Evolutionary conservation across 2,329 filamentous ascomycete genomes (phyloP).

Genomic region (Periconia sp.): DNA sequence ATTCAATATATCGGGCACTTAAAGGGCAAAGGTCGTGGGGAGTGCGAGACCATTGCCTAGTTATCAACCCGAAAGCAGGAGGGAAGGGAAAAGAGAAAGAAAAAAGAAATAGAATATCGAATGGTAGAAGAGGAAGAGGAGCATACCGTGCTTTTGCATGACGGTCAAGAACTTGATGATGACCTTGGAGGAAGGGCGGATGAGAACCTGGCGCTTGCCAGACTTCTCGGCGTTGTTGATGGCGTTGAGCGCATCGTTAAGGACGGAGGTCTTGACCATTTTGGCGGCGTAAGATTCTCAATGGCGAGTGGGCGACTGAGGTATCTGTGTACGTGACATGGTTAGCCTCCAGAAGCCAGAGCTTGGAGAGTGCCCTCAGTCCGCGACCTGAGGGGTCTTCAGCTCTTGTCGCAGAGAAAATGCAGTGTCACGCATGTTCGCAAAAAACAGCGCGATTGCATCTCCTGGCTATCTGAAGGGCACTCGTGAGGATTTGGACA

Average conservation of each 20-base stretch:
- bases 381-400: conserved; percentile 64
- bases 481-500: conserved; percentile 42
- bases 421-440: conserved; percentile 47
- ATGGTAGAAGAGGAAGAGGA: conserved; percentile 30
- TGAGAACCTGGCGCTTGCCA: conserved; percentile 98
- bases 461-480: conserved; percentile 55
- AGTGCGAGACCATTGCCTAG: conserved; percentile 91
- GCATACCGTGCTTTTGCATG: conserved; percentile 99
- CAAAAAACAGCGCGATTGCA: conserved; percentile 44
- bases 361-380: conserved; percentile 68
- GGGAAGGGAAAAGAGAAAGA: conserved; percentile 27
- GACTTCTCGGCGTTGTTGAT: conserved; percentile 99
- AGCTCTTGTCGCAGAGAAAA: conserved; percentile 59
- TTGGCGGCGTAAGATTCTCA: conserved; percentile 84
- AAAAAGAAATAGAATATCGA: conserved; percentile 17
- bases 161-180: conserved; percentile 99
- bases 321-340: conserved; percentile 54
- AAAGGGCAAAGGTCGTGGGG: conserved; percentile 96
- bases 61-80: conserved; percentile 90
- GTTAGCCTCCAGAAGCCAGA: conserved; percentile 69
- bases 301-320: conserved; percentile 62
- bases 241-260: conserved; percentile 96
- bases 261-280: conserved; percentile 99
- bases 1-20: conserved; percentile 97
- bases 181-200: conserved; percentile 98